These are phyloP conservation scores for Aspergillus calidoustus DNA, from an alignment of 2,329 filamentous ascomycete species.

Conservation along the genomic window DNA sequence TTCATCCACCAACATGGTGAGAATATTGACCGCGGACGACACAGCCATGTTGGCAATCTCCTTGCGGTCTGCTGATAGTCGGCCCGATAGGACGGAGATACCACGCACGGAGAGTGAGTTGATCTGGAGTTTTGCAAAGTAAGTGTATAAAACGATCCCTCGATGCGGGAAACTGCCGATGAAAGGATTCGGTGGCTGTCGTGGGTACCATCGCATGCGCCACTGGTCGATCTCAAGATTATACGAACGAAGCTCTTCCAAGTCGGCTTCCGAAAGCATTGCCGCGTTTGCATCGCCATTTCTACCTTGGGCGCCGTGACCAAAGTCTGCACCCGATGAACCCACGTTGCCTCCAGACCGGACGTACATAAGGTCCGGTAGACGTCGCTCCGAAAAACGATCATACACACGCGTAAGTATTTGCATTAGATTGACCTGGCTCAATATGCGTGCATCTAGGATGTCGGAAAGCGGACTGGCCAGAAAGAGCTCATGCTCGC, in stretches of 20 bases:
- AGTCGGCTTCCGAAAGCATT: too few relatives aligned
- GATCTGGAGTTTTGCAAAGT: conserved; percentile 54
- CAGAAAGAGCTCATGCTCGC: too few relatives aligned
- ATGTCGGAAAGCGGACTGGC: too few relatives aligned
- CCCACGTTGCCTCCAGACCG: too few relatives aligned
- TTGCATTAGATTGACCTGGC: too few relatives aligned
- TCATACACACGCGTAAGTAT: too few relatives aligned
- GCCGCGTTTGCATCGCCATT: too few relatives aligned
- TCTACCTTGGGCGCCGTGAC: too few relatives aligned
- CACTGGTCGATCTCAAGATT: conserved; percentile 2
- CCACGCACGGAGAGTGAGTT: conserved; percentile 52
- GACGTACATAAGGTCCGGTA: too few relatives aligned
- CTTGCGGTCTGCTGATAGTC: conserved; percentile 36
- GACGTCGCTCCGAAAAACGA: too few relatives aligned
- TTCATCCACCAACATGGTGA: conserved; percentile 40
- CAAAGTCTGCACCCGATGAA: too few relatives aligned
- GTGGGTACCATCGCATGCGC: conserved; percentile 28
- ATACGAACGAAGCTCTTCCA: conserved; percentile 11
- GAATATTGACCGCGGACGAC: conserved; percentile 40
- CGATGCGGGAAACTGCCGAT: conserved; percentile 52
- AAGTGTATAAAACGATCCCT: conserved; percentile 50
- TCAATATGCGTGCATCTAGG: too few relatives aligned
- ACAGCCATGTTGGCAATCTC: conserved; percentile 46
- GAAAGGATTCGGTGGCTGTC: conserved; percentile 37
- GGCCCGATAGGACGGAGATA: conserved; percentile 5